Evolutionary conservation across 1,284 basidiomycete genomes (phyloP).

Genomic region (Sphagnurus paluster): DNA sequence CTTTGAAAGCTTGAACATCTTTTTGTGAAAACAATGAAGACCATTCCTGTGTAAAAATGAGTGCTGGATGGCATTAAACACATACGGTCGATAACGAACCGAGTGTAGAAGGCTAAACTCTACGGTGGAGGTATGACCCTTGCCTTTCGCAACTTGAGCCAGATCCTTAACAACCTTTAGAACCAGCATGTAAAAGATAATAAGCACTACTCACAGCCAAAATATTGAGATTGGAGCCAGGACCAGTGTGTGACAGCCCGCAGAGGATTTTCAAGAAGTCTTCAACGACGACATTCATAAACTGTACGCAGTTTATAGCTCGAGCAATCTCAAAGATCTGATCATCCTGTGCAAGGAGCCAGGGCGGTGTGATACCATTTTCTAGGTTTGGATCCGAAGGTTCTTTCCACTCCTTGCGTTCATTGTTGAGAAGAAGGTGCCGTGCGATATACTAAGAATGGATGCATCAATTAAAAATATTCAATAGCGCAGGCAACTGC

Average conservation of each 20-base stretch:
- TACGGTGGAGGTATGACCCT: conserved; percentile 13
- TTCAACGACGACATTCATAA: conserved; percentile 24
- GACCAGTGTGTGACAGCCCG: conserved; percentile 20
- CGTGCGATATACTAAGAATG: conserved; percentile 18
- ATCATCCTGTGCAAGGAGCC: conserved; percentile 18
- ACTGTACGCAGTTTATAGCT: conserved; percentile 25
- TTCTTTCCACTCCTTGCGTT: conserved; percentile 19
- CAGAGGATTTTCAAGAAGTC: conserved; percentile 25
- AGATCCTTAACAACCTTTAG: conserved; percentile 10
- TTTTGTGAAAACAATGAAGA: conserved; percentile 7
- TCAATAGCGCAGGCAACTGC: conserved; percentile 1
- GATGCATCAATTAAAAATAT: too few species aligned
- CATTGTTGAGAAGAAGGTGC: conserved; percentile 18
- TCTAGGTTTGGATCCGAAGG: conserved; percentile 1
- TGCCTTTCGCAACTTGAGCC: conserved; percentile 10
- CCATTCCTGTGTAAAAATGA: conserved; percentile 6
- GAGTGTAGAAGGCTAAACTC: conserved; percentile 17
- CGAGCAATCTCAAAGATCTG: conserved; percentile 22
- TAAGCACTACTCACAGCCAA: conserved; percentile 8
- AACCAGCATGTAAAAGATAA: too few species aligned
- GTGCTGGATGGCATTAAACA: not conserved
- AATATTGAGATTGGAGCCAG: conserved; percentile 13
- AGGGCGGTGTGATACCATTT: not conserved
- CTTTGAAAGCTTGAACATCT: conserved; percentile 9
- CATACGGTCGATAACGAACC: conserved; percentile 8